These are phyloP conservation scores for Leccinellum rugosiceps DNA, from an alignment of 768 basidiomycete genomes.

Conservation along the genomic window DNA sequence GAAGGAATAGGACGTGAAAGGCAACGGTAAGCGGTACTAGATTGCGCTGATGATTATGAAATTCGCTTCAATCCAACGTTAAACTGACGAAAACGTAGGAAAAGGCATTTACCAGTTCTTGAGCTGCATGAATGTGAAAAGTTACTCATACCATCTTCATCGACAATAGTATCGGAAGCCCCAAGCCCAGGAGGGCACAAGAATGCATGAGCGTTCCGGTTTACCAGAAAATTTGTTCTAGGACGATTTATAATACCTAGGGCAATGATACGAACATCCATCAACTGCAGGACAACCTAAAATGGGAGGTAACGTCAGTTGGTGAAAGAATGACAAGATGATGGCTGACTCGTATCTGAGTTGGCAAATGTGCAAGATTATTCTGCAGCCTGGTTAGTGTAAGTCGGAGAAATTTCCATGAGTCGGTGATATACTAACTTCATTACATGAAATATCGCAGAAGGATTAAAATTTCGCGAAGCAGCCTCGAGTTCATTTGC, in stretches of 20 bases:
- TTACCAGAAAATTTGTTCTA: constrained; percentile 53
- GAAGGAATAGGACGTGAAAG: constrained; percentile 59
- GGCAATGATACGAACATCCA: constrained; percentile 70
- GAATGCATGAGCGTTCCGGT: constrained; percentile 64
- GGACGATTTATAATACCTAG: constrained; percentile 64
- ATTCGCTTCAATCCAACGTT: background rate
- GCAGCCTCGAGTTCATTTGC: constrained; percentile 68
- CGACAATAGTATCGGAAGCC: constrained; percentile 15
- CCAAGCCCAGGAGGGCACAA: constrained; percentile 68
- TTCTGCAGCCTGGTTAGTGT: constrained; percentile 55
- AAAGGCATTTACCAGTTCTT: constrained; percentile 1
- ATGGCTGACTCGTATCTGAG: constrained; percentile 56
- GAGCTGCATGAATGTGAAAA: constrained; percentile 5
- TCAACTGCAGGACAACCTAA: constrained; percentile 66
- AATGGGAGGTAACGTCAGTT: constrained; percentile 4
- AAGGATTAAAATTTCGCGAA: constrained; percentile 66
- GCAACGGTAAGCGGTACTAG: constrained; percentile 34
- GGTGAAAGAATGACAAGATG: background rate
- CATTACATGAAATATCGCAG: constrained; percentile 67
- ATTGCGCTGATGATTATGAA: constrained; percentile 2
- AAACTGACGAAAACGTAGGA: background rate
- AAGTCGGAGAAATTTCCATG: background rate
- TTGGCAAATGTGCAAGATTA: constrained; percentile 64
- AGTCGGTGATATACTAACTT: constrained; percentile 47
- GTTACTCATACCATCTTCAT: background rate